phyloP scores from a whole-genome alignment of 1,284 basidiomycete genomes.

The Trichosporon inkin region DNA sequence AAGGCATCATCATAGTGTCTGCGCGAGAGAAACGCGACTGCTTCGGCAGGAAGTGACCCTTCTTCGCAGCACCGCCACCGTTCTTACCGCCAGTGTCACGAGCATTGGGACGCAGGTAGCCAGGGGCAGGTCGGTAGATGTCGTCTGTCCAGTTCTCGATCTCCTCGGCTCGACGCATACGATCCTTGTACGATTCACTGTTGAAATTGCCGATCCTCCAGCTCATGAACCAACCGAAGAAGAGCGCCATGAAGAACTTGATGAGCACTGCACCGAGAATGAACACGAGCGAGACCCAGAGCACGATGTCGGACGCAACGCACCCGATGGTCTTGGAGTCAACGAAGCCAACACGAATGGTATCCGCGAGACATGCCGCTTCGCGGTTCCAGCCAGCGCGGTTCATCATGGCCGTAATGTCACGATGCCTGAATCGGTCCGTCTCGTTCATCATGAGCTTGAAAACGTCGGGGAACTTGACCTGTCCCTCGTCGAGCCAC shows the following conservation, averaged over 20 bases:
- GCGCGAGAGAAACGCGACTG: constrained; percentile 80
- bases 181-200: constrained; percentile 85
- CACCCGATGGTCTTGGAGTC: constrained; percentile 93
- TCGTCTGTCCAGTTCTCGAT: constrained; percentile 97
- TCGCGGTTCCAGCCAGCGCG: constrained; percentile 60
- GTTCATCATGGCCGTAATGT: constrained; percentile 76
- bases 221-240: constrained; percentile 96
- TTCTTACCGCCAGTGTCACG: constrained; percentile 56
- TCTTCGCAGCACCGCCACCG: constrained; percentile 21
- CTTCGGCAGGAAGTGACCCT: constrained; percentile 65
- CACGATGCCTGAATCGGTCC: constrained; percentile 63
- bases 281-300: constrained; percentile 93
- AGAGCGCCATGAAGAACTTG: constrained; percentile 93
- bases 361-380: constrained; percentile 79
- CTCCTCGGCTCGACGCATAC: constrained; percentile 83
- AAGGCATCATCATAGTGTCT: constrained; percentile 60
- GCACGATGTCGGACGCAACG: constrained; percentile 87
- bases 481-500: constrained; percentile 73
- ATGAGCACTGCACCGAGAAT: constrained; percentile 95
- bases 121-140: constrained; percentile 91
- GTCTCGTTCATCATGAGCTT: constrained; percentile 73
- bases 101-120: constrained; percentile 85
- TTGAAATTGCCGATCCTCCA: constrained; percentile 92
- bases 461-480: constrained; percentile 76
- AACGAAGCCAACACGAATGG: constrained; percentile 84